These are phyloP conservation scores for Hypoxylon lienhwacheense DNA, from an alignment of 495 filamentous ascomycete species.

Conservation along the genomic window DNA sequence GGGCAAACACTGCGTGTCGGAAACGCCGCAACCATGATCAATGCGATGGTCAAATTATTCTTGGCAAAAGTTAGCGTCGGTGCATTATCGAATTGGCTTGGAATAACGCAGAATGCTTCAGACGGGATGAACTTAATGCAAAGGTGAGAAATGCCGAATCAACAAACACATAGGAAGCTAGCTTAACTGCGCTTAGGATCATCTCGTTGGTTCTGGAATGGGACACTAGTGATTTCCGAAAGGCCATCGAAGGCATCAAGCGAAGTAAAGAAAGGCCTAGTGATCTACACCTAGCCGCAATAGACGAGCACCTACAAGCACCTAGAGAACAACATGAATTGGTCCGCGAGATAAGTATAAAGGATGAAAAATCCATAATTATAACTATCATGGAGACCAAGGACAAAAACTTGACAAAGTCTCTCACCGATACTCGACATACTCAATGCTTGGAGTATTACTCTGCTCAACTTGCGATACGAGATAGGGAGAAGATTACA, in stretches of 20 bases:
- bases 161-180: too few relatives aligned
- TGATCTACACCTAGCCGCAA: constrained; percentile 52
- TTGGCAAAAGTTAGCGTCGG: constrained; percentile 65
- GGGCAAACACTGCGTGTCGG: constrained; percentile 65
- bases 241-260: constrained; percentile 56
- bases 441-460: constrained; percentile 60
- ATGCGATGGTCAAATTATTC: constrained; percentile 62
- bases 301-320: constrained; percentile 52
- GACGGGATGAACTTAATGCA: constrained; percentile 73
- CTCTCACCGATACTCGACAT: constrained; percentile 55
- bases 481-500: constrained; percentile 63
- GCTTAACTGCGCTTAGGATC: constrained; percentile 50
- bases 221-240: constrained; percentile 61
- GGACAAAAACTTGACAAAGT: constrained; percentile 29
- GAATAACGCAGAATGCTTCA: constrained; percentile 58
- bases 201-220: constrained; percentile 63
- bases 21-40: constrained; percentile 71
- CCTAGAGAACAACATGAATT: constrained; percentile 53
- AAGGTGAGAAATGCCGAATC: constrained; percentile 44
- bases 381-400: constrained; percentile 50
- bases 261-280: constrained; percentile 49
- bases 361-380: constrained; percentile 51
- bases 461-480: constrained; percentile 57
- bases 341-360: constrained; percentile 44
- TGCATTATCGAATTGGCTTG: constrained; percentile 67